Evolutionary conservation across 441 rosid genomes (phyloP).

Genomic region (Theobroma grandiflorum): DNA sequence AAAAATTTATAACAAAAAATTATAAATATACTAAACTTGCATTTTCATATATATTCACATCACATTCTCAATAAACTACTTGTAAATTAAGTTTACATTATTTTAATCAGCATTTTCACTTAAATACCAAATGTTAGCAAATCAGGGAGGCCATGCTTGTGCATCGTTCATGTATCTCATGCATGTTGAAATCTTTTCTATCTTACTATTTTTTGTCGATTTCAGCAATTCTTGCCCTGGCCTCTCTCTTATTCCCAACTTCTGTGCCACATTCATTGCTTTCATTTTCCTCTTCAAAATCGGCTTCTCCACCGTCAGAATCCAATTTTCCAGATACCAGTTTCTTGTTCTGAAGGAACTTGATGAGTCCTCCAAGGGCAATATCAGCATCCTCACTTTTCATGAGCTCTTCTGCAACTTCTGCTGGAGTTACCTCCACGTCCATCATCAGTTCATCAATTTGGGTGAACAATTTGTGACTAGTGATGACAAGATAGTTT

Average conservation of each 20-base stretch:
- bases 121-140: too few species aligned
- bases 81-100: too few species aligned
- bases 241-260: background rate
- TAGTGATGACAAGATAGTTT: background rate
- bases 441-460: constrained; percentile 15
- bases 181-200: background rate
- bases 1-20: too few species aligned
- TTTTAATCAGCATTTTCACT: too few species aligned
- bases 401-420: constrained; percentile 23
- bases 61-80: too few species aligned
- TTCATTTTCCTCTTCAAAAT: background rate
- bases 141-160: too few species aligned
- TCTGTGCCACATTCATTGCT: background rate
- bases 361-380: constrained; percentile 21
- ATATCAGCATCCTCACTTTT: constrained; percentile 17
- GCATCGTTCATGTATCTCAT: too few species aligned
- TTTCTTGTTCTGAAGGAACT: constrained; percentile 11
- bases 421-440: constrained; percentile 19
- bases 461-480: background rate
- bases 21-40: too few species aligned
- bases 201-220: background rate
- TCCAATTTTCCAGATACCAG: background rate
- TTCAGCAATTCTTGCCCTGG: background rate
- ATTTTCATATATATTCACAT: too few species aligned
- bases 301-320: background rate